Conservation (phyloP, 2,329 filamentous ascomycete species). For the Thelonectria blattea region DNA sequence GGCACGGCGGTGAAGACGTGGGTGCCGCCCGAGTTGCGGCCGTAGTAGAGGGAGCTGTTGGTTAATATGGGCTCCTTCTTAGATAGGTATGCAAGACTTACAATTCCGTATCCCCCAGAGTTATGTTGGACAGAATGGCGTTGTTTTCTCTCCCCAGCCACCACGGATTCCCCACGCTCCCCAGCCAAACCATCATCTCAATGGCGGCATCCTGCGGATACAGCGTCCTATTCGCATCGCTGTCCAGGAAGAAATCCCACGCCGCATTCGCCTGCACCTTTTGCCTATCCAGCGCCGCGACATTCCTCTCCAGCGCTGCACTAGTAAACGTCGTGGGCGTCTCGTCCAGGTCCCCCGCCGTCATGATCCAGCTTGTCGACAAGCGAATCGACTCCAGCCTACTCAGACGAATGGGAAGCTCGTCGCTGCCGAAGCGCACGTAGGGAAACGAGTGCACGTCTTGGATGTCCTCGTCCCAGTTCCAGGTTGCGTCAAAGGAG, state of each 20-base stretch:
- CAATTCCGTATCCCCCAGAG: conserved; percentile 33
- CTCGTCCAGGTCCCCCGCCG: conserved; percentile 15
- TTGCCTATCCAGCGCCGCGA: conserved; percentile 14
- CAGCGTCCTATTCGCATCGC: conserved; percentile 30
- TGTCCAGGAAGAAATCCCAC: conserved; percentile 38
- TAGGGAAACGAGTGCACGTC: conserved; percentile 38
- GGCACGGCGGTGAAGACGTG: conserved; percentile 36
- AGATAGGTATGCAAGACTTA: conserved; percentile 13
- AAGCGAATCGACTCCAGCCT: conserved; percentile 29
- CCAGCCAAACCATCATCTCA: conserved; percentile 38
- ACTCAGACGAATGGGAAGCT: conserved; percentile 31
- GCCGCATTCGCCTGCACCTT: conserved; percentile 31
- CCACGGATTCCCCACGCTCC: conserved; percentile 36
- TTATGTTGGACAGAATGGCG: conserved; percentile 31
- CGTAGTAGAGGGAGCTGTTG: conserved; percentile 35
- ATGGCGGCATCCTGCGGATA: conserved; percentile 32
- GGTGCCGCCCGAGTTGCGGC: conserved; percentile 29
- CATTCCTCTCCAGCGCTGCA: conserved; percentile 26
- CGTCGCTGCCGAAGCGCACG: conserved; percentile 30
- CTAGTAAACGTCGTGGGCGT: conserved; percentile 22
- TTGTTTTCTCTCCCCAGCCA: conserved; percentile 33
- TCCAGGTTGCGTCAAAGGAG: conserved; percentile 30
- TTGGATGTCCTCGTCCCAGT: conserved; percentile 32
- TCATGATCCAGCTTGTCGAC: conserved; percentile 35
- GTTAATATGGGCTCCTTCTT: conserved; percentile 13